Conservation (phyloP, 1,284 basidiomycete species). For the Trichosporon ovoides region DNA sequence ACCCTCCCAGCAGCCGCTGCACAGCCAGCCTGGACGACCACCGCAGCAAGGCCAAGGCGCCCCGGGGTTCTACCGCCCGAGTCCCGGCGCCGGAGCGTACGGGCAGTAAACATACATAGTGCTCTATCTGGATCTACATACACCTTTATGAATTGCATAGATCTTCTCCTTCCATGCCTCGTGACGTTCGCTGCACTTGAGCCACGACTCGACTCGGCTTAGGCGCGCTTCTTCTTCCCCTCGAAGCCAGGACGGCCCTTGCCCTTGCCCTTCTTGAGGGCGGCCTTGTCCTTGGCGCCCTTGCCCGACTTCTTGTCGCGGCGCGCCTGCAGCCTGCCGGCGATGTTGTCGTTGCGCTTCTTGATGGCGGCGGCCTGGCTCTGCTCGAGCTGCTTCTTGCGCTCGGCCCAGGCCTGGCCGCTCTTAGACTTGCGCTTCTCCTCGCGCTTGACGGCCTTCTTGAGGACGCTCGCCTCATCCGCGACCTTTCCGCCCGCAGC, state of each 20-base stretch:
- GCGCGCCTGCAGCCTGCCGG: conserved; percentile 67
- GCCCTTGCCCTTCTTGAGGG: conserved; percentile 19
- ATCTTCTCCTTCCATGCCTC: not conserved
- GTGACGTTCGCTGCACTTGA: no score
- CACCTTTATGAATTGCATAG: conserved; percentile 7
- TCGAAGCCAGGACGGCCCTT: conserved; percentile 37
- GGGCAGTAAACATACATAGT: conserved; percentile 7
- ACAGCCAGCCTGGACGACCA: not conserved
- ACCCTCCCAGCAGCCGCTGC: not conserved
- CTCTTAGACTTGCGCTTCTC: conserved; percentile 81
- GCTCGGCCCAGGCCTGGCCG: conserved; percentile 76
- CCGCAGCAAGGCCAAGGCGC: not conserved
- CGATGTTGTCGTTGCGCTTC: conserved; percentile 83
- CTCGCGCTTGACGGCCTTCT: conserved; percentile 82
- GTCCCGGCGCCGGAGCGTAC: not conserved
- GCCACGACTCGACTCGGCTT: no score
- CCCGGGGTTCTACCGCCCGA: not conserved
- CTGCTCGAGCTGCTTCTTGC: conserved; percentile 67
- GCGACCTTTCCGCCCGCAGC: conserved; percentile 79
- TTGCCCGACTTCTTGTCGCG: conserved; percentile 67
- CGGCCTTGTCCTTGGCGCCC: conserved; percentile 50
- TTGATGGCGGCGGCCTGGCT: conserved; percentile 76
- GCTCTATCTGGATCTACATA: conserved; percentile 4
- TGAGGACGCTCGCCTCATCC: conserved; percentile 72
- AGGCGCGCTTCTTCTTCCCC: conserved; percentile 25